phyloP scores from a whole-genome alignment of 805 yeast species.

The Yarrowia sp. region DNA sequence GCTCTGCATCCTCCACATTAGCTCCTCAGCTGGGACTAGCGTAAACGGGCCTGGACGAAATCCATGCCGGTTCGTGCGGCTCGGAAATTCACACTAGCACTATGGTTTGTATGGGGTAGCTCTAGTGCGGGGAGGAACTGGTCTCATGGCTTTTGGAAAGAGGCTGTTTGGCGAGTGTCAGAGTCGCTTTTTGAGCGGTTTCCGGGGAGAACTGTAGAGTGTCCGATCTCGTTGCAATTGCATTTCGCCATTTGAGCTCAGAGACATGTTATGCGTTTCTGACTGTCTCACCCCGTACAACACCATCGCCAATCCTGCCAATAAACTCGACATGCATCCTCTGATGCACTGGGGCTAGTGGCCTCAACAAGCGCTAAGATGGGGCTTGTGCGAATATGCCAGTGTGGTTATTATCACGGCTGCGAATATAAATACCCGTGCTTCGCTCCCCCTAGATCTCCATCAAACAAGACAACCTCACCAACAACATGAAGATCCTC shows the following conservation, averaged over 20 bases:
- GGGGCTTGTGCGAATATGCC: neutral
- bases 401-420: neutral
- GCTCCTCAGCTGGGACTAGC: neutral
- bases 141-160: neutral
- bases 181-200: neutral
- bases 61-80: conserved; percentile 26
- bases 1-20: neutral
- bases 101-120: conserved; percentile 15
- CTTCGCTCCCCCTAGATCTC: neutral
- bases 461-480: neutral
- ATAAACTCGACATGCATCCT: no score
- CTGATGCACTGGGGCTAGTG: neutral
- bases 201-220: neutral
- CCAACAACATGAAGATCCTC: conserved; percentile 44
- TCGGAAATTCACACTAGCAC: neutral
- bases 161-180: neutral
- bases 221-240: neutral
- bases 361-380: conserved; percentile 18
- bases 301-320: no score
- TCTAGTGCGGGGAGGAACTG: conserved; percentile 13
- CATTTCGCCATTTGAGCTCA: no score
- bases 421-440: neutral
- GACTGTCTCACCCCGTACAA: no score
- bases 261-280: no score
- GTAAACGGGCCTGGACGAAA: neutral